Percentiles rank a stretch among this genome's conserved stretches.
These are phyloP conservation scores for Citrullus amarus DNA, from an alignment of 306 rosid species.

Conservation along the genomic window DNA sequence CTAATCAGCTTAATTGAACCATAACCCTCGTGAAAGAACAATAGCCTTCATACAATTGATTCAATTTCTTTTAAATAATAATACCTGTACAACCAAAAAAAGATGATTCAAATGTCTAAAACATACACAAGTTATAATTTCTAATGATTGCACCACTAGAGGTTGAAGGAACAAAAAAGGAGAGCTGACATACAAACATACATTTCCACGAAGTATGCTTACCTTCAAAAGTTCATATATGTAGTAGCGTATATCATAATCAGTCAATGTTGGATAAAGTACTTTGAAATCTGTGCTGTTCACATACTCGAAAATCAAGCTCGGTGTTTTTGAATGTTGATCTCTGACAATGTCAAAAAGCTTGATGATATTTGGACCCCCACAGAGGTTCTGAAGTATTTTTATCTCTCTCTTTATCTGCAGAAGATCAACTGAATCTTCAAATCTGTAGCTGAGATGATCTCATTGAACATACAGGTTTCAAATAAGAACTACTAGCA, in stretches of 20 bases:
- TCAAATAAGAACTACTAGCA: background rate
- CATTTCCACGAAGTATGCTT: background rate
- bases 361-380: constrained; percentile 35
- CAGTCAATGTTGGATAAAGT: constrained; percentile 29
- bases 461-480: background rate
- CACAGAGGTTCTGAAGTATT: constrained; percentile 38
- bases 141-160: background rate
- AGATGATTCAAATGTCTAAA: background rate
- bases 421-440: background rate
- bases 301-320: constrained; percentile 34
- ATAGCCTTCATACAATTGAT: background rate
- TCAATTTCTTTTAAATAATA: background rate
- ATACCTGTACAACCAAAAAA: background rate
- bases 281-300: constrained; percentile 36
- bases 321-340: constrained; percentile 32
- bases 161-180: background rate
- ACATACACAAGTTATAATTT: background rate
- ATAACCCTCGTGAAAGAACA: background rate
- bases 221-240: constrained; percentile 38
- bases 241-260: constrained; percentile 38
- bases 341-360: constrained; percentile 32
- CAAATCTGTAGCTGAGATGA: background rate
- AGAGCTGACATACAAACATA: background rate
- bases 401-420: constrained; percentile 39
- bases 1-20: background rate